phyloP scores from a whole-genome alignment of 2,329 filamentous ascomycete species.

The Akanthomyces uredinophilus region DNA sequence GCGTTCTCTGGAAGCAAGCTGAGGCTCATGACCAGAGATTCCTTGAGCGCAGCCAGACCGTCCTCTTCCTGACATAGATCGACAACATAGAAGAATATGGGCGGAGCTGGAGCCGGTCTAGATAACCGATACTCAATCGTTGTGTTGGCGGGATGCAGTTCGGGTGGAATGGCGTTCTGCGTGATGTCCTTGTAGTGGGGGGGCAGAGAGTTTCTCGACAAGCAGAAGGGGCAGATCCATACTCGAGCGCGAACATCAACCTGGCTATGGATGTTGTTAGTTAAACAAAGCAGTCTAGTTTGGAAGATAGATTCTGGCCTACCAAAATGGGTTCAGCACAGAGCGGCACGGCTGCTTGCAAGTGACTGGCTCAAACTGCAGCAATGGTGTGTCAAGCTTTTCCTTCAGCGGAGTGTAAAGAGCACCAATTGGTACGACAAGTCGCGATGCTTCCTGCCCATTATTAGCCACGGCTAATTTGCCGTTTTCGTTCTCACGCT shows the following conservation, averaged over 20 bases:
- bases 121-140: conserved; percentile 87
- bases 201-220: conserved; percentile 76
- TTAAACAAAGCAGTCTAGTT: neutral
- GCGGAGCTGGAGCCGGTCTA: conserved; percentile 75
- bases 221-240: conserved; percentile 86
- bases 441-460: conserved; percentile 77
- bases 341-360: conserved; percentile 96
- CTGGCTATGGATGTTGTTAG: conserved; percentile 47
- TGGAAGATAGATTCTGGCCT: conserved; percentile 20
- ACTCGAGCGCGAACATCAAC: conserved; percentile 78
- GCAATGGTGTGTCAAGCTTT: conserved; percentile 79
- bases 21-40: conserved; percentile 81
- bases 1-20: conserved; percentile 76
- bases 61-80: conserved; percentile 88
- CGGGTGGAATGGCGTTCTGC: conserved; percentile 73
- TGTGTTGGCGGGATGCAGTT: conserved; percentile 75
- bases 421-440: conserved; percentile 93
- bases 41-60: conserved; percentile 74
- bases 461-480: neutral
- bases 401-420: conserved; percentile 95
- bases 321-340: conserved; percentile 96
- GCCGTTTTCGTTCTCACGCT: conserved; percentile 24
- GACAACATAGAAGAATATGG: conserved; percentile 82
- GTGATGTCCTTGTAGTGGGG: conserved; percentile 89
- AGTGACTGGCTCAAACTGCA: conserved; percentile 94